phyloP scores from a whole-genome alignment of 1,139 yeast genomes.

The Pneumocystis jirovecii region DNA sequence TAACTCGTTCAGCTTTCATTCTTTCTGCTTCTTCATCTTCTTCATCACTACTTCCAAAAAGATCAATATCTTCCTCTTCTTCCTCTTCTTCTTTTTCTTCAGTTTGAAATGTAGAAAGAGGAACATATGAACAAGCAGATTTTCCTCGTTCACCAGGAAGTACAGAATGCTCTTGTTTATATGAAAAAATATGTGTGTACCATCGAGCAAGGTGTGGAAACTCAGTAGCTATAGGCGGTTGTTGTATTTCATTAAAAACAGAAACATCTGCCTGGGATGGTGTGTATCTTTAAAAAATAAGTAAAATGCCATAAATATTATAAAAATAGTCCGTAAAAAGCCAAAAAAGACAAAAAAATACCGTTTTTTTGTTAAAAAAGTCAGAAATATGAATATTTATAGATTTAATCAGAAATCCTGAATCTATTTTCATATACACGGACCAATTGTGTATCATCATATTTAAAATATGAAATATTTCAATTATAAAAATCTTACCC shows the following conservation, averaged over 20 bases:
- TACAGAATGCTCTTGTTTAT: constrained; percentile 55
- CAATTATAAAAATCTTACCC: constrained; percentile 44
- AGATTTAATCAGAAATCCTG: constrained; percentile 69
- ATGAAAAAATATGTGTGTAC: constrained; percentile 94
- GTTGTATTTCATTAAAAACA: constrained; percentile 83
- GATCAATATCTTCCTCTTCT: constrained; percentile 80
- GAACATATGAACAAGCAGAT: constrained; percentile 36
- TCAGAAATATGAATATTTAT: constrained; percentile 21
- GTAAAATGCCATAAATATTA: neutral
- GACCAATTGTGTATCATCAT: constrained; percentile 59
- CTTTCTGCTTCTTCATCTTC: constrained; percentile 87
- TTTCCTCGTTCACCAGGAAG: constrained; percentile 27
- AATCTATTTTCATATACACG: constrained; percentile 88
- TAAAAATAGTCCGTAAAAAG: neutral
- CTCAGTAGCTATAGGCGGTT: constrained; percentile 36
- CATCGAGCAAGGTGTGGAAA: constrained; percentile 95
- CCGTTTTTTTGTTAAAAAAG: constrained; percentile 3
- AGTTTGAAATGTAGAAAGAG: constrained; percentile 41
- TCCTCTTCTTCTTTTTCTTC: constrained; percentile 72
- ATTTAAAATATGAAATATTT: constrained; percentile 25
- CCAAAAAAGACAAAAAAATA: neutral
- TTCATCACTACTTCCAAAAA: constrained; percentile 83
- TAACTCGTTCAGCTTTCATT: constrained; percentile 90
- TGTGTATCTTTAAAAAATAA: constrained; percentile 37
- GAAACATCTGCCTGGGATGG: constrained; percentile 94